Evolutionary conservation across 129 eudicot species (phyloP).

Genomic region (Gnaphalium uliginosum): DNA sequence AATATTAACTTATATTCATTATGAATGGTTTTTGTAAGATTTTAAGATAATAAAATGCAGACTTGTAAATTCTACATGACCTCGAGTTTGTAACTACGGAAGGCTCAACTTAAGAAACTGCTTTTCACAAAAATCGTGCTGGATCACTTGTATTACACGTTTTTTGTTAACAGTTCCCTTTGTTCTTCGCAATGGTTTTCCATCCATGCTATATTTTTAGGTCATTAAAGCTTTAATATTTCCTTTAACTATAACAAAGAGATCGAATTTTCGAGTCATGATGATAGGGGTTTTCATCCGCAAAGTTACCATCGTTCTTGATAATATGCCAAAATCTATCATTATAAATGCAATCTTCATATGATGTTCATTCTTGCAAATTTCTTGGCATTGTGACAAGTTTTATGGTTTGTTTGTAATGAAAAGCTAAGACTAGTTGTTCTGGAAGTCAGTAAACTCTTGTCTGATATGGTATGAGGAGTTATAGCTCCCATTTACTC

Average conservation of each 20-base stretch:
- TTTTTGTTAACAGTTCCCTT: too few relatives aligned
- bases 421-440: background rate
- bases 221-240: background rate
- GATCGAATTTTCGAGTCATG: background rate
- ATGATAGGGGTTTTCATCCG: constrained; percentile 8
- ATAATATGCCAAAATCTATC: background rate
- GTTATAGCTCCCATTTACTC: constrained; percentile 7
- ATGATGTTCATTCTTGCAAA: too few relatives aligned
- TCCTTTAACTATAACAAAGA: background rate
- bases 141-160: too few relatives aligned
- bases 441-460: background rate
- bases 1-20: background rate
- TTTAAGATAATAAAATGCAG: background rate
- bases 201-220: too few relatives aligned
- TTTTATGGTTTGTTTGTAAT: background rate
- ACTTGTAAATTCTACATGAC: background rate
- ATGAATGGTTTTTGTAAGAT: constrained; percentile 15
- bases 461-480: background rate
- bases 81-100: background rate
- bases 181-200: too few relatives aligned
- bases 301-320: background rate
- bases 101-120: constrained; percentile 8
- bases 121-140: too few relatives aligned
- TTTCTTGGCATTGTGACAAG: background rate
- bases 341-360: too few relatives aligned